Percentiles rank a stretch among this genome's conserved stretches.
These are phyloP conservation scores for Sodiomyces alkalinus DNA, from an alignment of 2,329 filamentous ascomycete species.

Conservation along the genomic window DNA sequence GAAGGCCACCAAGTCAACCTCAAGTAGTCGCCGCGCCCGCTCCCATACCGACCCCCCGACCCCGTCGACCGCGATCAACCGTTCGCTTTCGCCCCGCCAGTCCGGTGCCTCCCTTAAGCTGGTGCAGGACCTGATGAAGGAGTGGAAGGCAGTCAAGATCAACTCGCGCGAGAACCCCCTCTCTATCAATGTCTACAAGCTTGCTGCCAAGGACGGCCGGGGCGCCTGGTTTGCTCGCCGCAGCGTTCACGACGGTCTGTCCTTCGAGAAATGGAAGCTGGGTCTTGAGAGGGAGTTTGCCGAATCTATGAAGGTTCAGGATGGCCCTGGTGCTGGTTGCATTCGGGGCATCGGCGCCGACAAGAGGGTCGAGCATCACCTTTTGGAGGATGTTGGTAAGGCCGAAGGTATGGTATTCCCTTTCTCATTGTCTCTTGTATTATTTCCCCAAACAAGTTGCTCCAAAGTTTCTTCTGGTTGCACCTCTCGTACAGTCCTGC, in stretches of 20 bases:
- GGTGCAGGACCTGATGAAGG: slow-evolving; percentile 48
- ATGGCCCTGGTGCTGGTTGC: slow-evolving; percentile 54
- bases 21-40: slow-evolving; percentile 30
- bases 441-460: too few relatives aligned
- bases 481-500: too few relatives aligned
- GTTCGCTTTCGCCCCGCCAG: slow-evolving; percentile 23
- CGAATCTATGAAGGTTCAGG: slow-evolving; percentile 58
- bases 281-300: slow-evolving; percentile 68
- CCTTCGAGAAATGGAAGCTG: slow-evolving; percentile 63
- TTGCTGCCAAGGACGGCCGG: slow-evolving; percentile 61
- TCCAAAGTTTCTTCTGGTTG: too few relatives aligned
- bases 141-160: slow-evolving; percentile 78
- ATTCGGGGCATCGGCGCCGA: slow-evolving; percentile 81
- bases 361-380: slow-evolving; percentile 49
- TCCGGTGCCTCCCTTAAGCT: slow-evolving; percentile 31
- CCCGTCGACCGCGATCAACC: slow-evolving; percentile 33
- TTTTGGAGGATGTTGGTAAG: slow-evolving; percentile 41
- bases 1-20: slow-evolving; percentile 24
- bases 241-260: slow-evolving; percentile 65
- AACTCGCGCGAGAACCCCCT: slow-evolving; percentile 59
- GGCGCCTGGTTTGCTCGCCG: slow-evolving; percentile 82
- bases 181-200: slow-evolving; percentile 65
- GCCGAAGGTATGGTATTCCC: slow-evolving; percentile 37
- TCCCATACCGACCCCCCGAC: slow-evolving; percentile 40
- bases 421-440: too few relatives aligned